Percentiles rank a stretch among this genome's conserved stretches.
Conservation (phyloP, 352 stramenopile genomes). For the Globisporangium irregulare region DNA sequence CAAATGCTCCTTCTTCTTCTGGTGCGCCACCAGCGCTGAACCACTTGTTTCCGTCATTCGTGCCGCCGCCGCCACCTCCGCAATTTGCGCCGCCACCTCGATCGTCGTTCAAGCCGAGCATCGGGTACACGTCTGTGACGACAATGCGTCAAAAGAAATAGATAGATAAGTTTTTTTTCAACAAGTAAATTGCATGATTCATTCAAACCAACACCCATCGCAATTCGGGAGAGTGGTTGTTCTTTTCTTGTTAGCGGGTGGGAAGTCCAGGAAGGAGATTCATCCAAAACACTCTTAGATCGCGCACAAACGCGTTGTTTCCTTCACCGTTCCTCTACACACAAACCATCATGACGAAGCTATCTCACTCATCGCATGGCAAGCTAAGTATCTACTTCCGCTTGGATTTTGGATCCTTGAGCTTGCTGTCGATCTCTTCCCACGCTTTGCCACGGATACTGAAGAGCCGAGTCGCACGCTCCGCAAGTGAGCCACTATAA, state of each 20-base stretch:
- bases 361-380: neutral
- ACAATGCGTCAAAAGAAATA: conserved; percentile 64
- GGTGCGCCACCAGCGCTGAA: conserved; percentile 11
- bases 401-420: conserved; percentile 57
- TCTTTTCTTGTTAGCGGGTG: neutral
- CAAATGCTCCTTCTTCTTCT: conserved; percentile 19
- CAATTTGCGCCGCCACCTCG: conserved; percentile 28
- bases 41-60: conserved; percentile 39
- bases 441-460: conserved; percentile 90
- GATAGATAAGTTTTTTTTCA: conserved; percentile 6
- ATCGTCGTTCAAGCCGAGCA: conserved; percentile 68
- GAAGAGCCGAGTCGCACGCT: conserved; percentile 91
- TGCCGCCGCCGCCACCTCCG: conserved; percentile 28
- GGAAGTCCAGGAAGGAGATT: neutral
- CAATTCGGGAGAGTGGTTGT: neutral
- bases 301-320: neutral
- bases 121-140: conserved; percentile 74
- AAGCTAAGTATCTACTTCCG: neutral
- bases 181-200: conserved; percentile 2
- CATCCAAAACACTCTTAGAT: neutral
- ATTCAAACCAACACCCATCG: neutral
- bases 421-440: conserved; percentile 87
- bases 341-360: neutral
- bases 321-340: neutral
- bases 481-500: conserved; percentile 82